phyloP scores from a whole-genome alignment of 805 yeast species.

The Ascoidea asiatica region DNA sequence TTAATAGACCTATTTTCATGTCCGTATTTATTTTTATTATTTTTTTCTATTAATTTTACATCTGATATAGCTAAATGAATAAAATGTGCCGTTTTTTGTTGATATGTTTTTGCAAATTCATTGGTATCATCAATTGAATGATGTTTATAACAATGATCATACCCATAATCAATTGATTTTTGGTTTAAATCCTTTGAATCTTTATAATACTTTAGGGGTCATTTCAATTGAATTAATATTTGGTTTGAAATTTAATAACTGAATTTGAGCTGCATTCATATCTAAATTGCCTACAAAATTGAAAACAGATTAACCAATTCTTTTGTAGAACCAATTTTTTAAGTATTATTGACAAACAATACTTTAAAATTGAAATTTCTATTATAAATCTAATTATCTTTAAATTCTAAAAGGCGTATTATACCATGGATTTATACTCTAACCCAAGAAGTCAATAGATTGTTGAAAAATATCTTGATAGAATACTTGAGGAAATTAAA shows the following conservation, averaged over 20 bases:
- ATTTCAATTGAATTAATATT: not conserved
- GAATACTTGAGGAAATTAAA: too few species aligned
- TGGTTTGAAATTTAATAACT: not conserved
- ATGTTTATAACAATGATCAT: not conserved
- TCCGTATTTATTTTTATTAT: too few species aligned
- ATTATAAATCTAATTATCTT: too few species aligned
- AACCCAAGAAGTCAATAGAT: too few species aligned
- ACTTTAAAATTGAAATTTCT: too few species aligned
- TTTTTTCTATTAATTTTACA: too few species aligned
- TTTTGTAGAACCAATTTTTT: too few species aligned
- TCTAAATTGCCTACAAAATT: not conserved
- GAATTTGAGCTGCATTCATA: not conserved
- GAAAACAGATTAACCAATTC: not conserved
- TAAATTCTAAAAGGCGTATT: too few species aligned
- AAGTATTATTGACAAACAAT: not conserved
- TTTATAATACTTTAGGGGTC: not conserved
- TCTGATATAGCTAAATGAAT: not conserved
- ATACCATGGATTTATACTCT: too few species aligned
- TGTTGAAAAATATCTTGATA: too few species aligned
- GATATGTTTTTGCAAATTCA: not conserved
- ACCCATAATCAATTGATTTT: not conserved
- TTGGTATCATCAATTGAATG: not conserved
- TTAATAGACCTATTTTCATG: not conserved
- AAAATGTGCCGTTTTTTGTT: not conserved
- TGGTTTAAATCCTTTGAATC: not conserved